Evolutionary conservation across 306 rosid genomes (phyloP).

Genomic region (Datisca glomerata): DNA sequence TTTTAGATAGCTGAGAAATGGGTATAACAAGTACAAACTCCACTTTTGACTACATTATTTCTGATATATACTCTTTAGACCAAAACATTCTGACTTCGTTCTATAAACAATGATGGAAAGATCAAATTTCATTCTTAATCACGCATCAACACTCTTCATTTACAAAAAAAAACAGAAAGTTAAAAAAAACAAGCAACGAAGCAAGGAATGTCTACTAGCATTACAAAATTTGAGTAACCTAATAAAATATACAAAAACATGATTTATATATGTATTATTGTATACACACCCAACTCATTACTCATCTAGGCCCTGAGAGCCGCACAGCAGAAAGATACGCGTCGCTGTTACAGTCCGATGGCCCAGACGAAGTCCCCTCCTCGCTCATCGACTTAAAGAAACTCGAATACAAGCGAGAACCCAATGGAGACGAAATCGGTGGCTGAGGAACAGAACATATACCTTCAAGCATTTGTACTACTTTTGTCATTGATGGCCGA

Average conservation of each 20-base stretch:
- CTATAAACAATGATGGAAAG: too few species aligned
- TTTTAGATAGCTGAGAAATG: too few species aligned
- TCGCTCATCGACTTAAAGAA: constrained; percentile 41
- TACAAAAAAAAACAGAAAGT: too few species aligned
- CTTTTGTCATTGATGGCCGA: constrained; percentile 78
- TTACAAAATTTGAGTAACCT: constrained; percentile 3
- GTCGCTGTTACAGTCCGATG: constrained; percentile 63
- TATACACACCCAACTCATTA: neutral
- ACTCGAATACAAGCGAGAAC: constrained; percentile 38
- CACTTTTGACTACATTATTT: too few species aligned
- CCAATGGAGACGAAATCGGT: constrained; percentile 36
- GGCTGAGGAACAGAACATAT: constrained; percentile 48
- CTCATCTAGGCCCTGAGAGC: constrained; percentile 91
- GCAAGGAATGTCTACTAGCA: too few species aligned
- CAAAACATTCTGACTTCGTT: too few species aligned
- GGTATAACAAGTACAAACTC: too few species aligned
- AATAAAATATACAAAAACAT: too few species aligned
- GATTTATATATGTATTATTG: neutral
- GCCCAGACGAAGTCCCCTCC: constrained; percentile 63
- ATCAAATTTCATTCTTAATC: too few species aligned
- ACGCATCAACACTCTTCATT: too few species aligned
- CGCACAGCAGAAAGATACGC: constrained; percentile 61
- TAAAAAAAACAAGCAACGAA: too few species aligned
- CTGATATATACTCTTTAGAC: too few species aligned
- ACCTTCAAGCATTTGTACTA: constrained; percentile 91